Percentiles rank a stretch among this genome's conserved stretches.
phyloP scores from a whole-genome alignment of 371 early-diverging fungal species.

The Rhizomucor miehei region DNA sequence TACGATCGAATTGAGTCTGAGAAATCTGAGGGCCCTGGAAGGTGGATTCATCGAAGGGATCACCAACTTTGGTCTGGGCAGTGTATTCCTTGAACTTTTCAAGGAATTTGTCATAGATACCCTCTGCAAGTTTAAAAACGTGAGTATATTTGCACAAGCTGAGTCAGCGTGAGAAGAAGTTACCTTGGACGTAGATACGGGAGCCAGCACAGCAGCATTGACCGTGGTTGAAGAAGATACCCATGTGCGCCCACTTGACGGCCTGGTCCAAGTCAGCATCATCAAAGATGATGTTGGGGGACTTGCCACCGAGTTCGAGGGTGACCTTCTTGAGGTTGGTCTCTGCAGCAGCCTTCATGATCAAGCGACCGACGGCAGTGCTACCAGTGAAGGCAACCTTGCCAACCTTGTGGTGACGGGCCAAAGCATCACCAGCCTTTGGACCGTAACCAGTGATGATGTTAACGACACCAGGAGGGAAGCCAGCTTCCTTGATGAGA shows the following conservation, averaged over 20 bases:
- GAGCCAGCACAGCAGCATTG: conserved; percentile 84
- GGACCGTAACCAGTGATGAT: conserved; percentile 55
- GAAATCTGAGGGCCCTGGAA: conserved; percentile 80
- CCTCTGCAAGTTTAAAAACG: conserved; percentile 15
- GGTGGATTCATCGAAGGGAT: conserved; percentile 50
- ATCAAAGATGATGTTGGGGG: conserved; percentile 88
- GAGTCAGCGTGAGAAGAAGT: background rate
- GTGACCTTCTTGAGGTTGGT: conserved; percentile 76
- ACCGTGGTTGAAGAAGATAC: conserved; percentile 81
- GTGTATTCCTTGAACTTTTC: conserved; percentile 60
- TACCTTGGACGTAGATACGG: conserved; percentile 77
- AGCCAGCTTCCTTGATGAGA: conserved; percentile 51
- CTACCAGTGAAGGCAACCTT: conserved; percentile 69
- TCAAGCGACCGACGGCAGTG: conserved; percentile 50
- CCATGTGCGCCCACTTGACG: conserved; percentile 67
- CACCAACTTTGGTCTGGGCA: conserved; percentile 56
- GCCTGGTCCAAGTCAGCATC: conserved; percentile 82
- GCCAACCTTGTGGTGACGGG: conserved; percentile 37
- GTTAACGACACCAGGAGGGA: conserved; percentile 70
- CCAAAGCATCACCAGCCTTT: conserved; percentile 31
- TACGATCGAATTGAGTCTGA: conserved; percentile 69
- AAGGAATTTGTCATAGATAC: conserved; percentile 73
- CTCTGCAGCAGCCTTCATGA: conserved; percentile 56
- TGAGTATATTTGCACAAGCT: no score
- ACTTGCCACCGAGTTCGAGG: conserved; percentile 83